Base-by-base conservation (phyloP, 352 stramenopile genomes). In the Globisporangium cederbergense region DNA sequence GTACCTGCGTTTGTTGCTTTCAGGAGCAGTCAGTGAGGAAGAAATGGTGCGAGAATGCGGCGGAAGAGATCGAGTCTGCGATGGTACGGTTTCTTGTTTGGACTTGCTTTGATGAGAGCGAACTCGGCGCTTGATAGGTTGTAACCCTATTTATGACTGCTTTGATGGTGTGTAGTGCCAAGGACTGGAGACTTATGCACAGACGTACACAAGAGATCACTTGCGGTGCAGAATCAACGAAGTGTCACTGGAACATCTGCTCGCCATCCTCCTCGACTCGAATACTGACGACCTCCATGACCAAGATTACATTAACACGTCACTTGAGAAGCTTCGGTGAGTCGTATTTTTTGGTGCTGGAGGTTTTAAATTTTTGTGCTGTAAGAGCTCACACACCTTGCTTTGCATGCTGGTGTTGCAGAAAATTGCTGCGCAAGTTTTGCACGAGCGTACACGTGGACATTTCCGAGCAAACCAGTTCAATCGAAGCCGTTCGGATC, bases 31-130 rank as follows among this genome's bases (percentile, higher is more conserved):
- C 18, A n/a, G 9, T 54, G 56, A 60, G 32, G 20, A 36, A 34
- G 3, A 43, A 36, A 47, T 69, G 63, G 63, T 65, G 63, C 18
- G 40, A 69, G n/a, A 46, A 59, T 10, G 63, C 46, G 0, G 57
- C 28, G 8, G 47, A 64, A 20, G 63, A 69, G 25, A 45, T 69
- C 32, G 63, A 69, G 25, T 18, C 18, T 2, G 20, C 63, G 7
- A 65, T 65, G 56, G 63, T 65, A 43, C 43, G 38, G 4, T 9
- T 36, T 36, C 32, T 16, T 47, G 34, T 22, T 20, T 3, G 20
- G 10, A 18, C 16, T 43, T 46, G 28, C n/a, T 11, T 54, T 28
- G 50, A 16, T 45, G 32, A 20, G 6, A 50, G 20, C 42, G 8
- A 28, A 36, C 32, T 36, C 4, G 32, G 32, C 32, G 32, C 32